Conservation (phyloP, 345 rosid genomes). For the Eucalyptus coolabah region DNA sequence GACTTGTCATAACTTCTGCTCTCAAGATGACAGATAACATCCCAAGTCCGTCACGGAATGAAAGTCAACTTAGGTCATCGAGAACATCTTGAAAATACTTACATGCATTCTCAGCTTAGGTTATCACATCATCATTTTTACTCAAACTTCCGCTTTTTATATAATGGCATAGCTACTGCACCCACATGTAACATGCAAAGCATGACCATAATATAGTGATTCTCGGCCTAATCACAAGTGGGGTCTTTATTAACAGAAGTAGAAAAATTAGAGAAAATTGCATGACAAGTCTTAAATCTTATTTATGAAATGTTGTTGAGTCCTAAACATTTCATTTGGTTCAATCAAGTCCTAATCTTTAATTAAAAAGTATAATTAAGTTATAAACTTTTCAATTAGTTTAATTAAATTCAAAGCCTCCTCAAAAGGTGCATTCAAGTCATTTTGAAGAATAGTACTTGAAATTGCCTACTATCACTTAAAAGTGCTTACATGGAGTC, state of each 20-base stretch:
- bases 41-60: too few species aligned
- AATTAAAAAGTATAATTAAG: not conserved
- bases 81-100: not conserved
- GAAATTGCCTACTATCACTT: not conserved
- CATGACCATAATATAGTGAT: not conserved
- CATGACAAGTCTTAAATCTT: not conserved
- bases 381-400: not conserved
- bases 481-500: not conserved
- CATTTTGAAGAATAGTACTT: not conserved
- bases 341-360: not conserved
- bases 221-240: not conserved
- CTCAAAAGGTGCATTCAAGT: not conserved
- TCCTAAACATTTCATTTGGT: not conserved
- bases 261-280: not conserved
- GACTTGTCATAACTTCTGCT: too few species aligned
- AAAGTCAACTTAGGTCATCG: not conserved
- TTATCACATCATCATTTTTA: not conserved
- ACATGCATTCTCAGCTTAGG: not conserved
- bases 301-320: not conserved
- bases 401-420: not conserved
- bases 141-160: not conserved
- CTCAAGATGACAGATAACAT: too few species aligned
- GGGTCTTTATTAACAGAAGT: not conserved
- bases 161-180: not conserved
- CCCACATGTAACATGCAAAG: not conserved